These are phyloP conservation scores for Phaffia rhodozyma DNA, from an alignment of 1,284 basidiomycete genomes.

Conservation along the genomic window DNA sequence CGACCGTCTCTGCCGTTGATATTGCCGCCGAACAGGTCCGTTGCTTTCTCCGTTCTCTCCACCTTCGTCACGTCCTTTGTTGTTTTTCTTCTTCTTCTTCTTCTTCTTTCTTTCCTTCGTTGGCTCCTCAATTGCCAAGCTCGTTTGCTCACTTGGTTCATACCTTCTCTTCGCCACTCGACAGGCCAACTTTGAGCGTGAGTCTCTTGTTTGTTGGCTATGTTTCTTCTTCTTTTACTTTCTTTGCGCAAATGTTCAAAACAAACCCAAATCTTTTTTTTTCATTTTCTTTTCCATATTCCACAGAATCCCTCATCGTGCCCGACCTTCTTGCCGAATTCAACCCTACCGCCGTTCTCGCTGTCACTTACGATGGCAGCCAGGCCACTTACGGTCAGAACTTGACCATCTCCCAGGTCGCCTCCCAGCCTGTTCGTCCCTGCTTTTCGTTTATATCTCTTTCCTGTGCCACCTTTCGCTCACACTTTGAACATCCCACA, in stretches of 20 bases:
- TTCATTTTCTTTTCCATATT: not conserved
- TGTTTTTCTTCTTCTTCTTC: not conserved
- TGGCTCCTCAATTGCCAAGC: not conserved
- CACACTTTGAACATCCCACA: no score
- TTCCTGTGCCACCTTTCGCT: no score
- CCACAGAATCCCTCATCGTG: constrained; percentile 39
- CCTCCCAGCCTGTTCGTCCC: not conserved
- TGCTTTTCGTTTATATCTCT: no score
- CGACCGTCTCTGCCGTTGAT: not conserved
- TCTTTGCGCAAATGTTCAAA: no score
- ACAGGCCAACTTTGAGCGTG: constrained; percentile 14
- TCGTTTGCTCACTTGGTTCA: no score
- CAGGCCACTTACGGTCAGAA: constrained; percentile 41
- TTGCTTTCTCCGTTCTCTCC: not conserved
- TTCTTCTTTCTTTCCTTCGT: not conserved
- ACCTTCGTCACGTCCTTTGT: no score
- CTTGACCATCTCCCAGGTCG: constrained; percentile 39
- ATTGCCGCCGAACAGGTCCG: constrained; percentile 4
- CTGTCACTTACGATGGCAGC: constrained; percentile 38
- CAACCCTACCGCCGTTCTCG: constrained; percentile 44
- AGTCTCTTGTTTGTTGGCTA: not conserved
- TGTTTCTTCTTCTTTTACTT: not conserved
- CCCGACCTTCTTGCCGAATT: constrained; percentile 47
- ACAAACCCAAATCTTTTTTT: not conserved
- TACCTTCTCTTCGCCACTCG: not conserved